Conservation (phyloP, 129 eudicot species). For the Arctium lappa region DNA sequence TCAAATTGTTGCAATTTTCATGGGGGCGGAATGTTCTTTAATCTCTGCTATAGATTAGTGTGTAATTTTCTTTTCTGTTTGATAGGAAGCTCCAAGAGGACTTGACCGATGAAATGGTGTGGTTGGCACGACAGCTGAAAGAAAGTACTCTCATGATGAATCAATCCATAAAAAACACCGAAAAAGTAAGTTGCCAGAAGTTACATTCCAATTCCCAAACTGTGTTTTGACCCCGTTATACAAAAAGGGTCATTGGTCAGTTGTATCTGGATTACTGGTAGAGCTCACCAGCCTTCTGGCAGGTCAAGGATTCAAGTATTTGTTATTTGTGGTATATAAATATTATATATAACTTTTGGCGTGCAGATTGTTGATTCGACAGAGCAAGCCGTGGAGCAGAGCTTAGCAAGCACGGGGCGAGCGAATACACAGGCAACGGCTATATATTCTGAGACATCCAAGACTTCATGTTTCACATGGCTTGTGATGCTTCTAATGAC, state of each 20-base stretch:
- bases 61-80: not conserved
- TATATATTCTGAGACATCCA: conserved; percentile 59
- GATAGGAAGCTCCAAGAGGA: conserved; percentile 94
- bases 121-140: conserved; percentile 78
- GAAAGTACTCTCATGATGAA: conserved; percentile 88
- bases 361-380: conserved; percentile 87
- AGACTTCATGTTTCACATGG: conserved; percentile 82
- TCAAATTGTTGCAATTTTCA: not conserved
- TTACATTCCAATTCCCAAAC: not conserved
- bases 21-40: not conserved
- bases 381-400: conserved; percentile 85
- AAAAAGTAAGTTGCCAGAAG: conserved; percentile 49
- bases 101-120: conserved; percentile 97
- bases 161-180: conserved; percentile 77
- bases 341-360: not conserved
- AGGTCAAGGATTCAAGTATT: not conserved
- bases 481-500: conserved; percentile 73
- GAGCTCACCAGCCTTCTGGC: not conserved
- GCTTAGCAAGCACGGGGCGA: conserved; percentile 93
- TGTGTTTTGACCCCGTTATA: not conserved
- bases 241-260: not conserved
- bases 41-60: not conserved
- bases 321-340: not conserved
- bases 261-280: not conserved
- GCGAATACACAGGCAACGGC: conserved; percentile 72